These are phyloP conservation scores for Phialemonium atrogriseum DNA, from an alignment of 2,329 filamentous ascomycete species.

Conservation along the genomic window DNA sequence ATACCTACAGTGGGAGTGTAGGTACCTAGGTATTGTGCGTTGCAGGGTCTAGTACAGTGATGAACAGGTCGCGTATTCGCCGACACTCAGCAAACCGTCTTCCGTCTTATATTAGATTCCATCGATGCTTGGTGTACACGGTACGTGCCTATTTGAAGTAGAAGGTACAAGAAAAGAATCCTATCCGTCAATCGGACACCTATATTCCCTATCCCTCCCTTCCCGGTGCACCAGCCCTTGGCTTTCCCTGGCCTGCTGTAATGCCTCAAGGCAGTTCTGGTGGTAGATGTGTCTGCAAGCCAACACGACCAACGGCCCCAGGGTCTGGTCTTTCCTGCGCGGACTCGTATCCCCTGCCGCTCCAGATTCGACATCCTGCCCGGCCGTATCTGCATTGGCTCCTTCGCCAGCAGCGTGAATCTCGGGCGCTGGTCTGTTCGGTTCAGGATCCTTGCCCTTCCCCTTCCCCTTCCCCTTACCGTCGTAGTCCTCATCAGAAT, in stretches of 20 bases:
- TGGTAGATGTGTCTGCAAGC: slow-evolving; percentile 67
- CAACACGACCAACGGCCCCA: slow-evolving; percentile 58
- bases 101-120: no score
- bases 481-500: slow-evolving; percentile 10
- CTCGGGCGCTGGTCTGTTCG: slow-evolving; percentile 18
- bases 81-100: no score
- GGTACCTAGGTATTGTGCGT: no score
- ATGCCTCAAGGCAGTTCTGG: slow-evolving; percentile 57
- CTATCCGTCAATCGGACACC: slow-evolving; percentile 49
- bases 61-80: no score
- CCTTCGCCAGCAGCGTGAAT: slow-evolving; percentile 31
- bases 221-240: slow-evolving; percentile 31
- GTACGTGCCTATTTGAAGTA: no score
- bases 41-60: no score
- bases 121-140: no score
- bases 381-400: slow-evolving; percentile 27
- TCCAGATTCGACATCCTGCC: no score
- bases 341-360: slow-evolving; percentile 23
- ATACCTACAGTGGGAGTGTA: no score
- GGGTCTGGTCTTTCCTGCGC: slow-evolving; percentile 33
- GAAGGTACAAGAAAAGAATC: slow-evolving; percentile 6
- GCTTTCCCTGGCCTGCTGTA: slow-evolving; percentile 43
- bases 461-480: slow-evolving; percentile 33
- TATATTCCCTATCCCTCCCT: slow-evolving; percentile 38
- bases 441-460: slow-evolving; percentile 46